phyloP scores from a whole-genome alignment of 2,329 filamentous ascomycete genomes.

The Microcera coccophila region DNA sequence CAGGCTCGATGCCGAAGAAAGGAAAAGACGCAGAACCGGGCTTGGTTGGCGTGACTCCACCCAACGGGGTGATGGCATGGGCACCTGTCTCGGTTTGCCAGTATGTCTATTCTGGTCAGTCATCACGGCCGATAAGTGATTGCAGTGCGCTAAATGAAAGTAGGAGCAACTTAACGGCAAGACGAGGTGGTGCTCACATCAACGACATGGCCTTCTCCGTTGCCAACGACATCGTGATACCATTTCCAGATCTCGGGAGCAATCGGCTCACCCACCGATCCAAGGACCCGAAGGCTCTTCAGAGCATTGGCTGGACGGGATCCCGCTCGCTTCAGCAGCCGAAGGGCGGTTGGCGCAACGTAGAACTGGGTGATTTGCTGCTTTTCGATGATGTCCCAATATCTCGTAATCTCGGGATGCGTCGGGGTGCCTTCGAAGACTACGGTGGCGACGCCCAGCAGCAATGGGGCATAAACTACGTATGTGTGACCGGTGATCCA shows the following conservation, averaged over 20 bases:
- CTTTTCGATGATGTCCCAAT: slow-evolving; percentile 93
- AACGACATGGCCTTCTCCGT: slow-evolving; percentile 81
- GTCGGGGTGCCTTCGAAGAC: slow-evolving; percentile 94
- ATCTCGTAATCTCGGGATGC: slow-evolving; percentile 88
- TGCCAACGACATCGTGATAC: slow-evolving; percentile 89
- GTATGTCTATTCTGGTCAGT: slow-evolving; percentile 69
- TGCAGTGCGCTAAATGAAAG: neutral
- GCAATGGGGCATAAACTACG: slow-evolving; percentile 85
- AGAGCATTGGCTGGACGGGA: slow-evolving; percentile 73
- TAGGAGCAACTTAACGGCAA: neutral
- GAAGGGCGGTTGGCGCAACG: slow-evolving; percentile 84
- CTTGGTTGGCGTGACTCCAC: slow-evolving; percentile 87
- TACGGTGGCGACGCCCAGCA: slow-evolving; percentile 83
- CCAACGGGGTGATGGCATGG: slow-evolving; percentile 85
- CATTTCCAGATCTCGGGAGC: slow-evolving; percentile 98
- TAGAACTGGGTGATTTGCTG: slow-evolving; percentile 93
- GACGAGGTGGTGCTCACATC: slow-evolving; percentile 60
- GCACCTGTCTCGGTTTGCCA: slow-evolving; percentile 98
- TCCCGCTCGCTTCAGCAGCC: slow-evolving; percentile 85
- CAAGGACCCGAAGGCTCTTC: slow-evolving; percentile 77
- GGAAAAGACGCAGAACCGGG: slow-evolving; percentile 87
- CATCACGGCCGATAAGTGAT: neutral
- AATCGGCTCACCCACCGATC: slow-evolving; percentile 91
- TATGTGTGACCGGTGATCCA: slow-evolving; percentile 98
- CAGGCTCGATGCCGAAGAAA: slow-evolving; percentile 95